Evolutionary conservation across 2,329 filamentous ascomycete genomes (phyloP).

Genomic region (Penicillium crustosum): DNA sequence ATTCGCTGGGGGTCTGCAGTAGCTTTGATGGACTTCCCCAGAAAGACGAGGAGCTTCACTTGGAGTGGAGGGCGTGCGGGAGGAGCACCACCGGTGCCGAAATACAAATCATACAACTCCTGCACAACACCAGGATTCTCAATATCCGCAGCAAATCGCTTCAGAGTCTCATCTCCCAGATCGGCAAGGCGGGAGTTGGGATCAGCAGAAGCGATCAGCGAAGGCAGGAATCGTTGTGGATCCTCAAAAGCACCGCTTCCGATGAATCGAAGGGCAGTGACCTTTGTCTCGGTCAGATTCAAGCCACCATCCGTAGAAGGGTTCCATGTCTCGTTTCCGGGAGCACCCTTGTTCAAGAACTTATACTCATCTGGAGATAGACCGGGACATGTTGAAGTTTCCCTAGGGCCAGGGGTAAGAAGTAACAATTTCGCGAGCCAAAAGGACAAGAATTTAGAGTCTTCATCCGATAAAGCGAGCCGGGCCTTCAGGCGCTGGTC

Average conservation of each 20-base stretch:
- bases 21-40: conserved; percentile 74
- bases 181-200: conserved; percentile 76
- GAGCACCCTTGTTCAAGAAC: conserved; percentile 64
- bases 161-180: conserved; percentile 87
- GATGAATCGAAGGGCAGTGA: conserved; percentile 68
- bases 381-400: conserved; percentile 55
- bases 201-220: conserved; percentile 79
- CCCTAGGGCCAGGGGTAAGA: conserved; percentile 53
- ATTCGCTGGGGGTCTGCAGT: conserved; percentile 69
- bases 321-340: conserved; percentile 58
- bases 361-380: conserved; percentile 65
- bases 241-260: conserved; percentile 85
- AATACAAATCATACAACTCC: conserved; percentile 71
- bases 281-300: conserved; percentile 68
- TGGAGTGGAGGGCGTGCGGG: conserved; percentile 67
- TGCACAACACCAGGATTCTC: conserved; percentile 66
- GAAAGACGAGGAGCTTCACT: conserved; percentile 70
- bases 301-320: conserved; percentile 59
- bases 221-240: conserved; percentile 77
- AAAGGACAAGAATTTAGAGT: conserved; percentile 70
- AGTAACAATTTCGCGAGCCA: conserved; percentile 79
- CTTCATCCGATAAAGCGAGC: conserved; percentile 67
- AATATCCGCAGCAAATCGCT: conserved; percentile 67
- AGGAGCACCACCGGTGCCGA: conserved; percentile 53
- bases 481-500: conserved; percentile 66